Base-by-base conservation (phyloP, 2,329 filamentous ascomycete genomes). In the Scedosporium apiospermum region DNA sequence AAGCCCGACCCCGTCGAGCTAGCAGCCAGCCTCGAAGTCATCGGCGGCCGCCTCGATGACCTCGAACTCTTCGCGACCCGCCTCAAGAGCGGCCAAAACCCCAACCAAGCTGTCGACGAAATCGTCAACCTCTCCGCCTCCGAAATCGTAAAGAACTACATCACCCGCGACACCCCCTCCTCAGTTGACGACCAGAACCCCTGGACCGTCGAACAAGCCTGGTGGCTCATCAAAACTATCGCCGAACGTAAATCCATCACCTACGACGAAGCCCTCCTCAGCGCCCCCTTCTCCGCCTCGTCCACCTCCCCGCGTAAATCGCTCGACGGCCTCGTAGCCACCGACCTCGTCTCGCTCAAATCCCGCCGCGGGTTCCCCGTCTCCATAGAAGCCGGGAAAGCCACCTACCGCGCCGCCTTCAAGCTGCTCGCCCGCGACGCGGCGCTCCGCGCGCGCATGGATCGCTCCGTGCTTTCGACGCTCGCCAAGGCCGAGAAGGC, bases 11-110 rank as follows among this genome's bases (percentile, higher is more conserved):
- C 95, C 6, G 73, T 75, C 1, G 90, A 93, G 65, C 82, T 99
- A 1, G 92, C 97, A 69, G 82, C 82, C 30, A 93, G 90, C 67
- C 96, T 98, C 66, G 83, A 87, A 30, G 83, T 87, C 0, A 82
- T 99, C 1, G 95, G 95, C 23, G 95, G 95, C 1, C 90, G 95
- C 3, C 82, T 99, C n/a, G 96, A 92, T 0, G 95, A 99, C 70
- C 86, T 99, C 21, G 93, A 98, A 71, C 96, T 95, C 70, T 85
- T 99, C 53, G 89, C 93, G n/a, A 86, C 93, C 42, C 84, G 95
- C 18, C 89, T 99, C 68, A 91, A 91, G 75, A 86, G 89, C 0
- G 93, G 95, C 16, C 92, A 97, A 72, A 88, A 83, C 2, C 95
- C 95, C 0, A 83, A 82, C 66, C 82, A 88, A 67, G 95, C 95